phyloP scores from a whole-genome alignment of 2,329 filamentous ascomycete genomes.

The Graphilbum ipis-grandicollis region DNA sequence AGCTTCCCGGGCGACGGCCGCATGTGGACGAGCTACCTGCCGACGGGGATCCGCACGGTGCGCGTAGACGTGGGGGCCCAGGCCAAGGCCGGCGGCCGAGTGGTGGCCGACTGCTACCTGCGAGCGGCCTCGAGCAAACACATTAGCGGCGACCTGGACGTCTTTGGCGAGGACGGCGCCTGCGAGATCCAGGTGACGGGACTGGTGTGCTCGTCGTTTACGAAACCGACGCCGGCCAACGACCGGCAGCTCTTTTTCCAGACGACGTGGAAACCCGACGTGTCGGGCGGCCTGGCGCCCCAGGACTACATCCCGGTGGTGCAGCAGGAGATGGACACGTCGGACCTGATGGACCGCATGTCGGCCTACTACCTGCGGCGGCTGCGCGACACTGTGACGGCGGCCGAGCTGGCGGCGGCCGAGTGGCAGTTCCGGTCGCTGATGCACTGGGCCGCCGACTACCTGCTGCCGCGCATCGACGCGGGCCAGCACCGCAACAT shows the following conservation, averaged over 20 bases:
- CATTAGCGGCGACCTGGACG: conserved; percentile 5
- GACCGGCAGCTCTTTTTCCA: conserved; percentile 2
- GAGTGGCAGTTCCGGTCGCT: background rate
- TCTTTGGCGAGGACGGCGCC: conserved; percentile 3
- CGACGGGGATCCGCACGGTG: background rate
- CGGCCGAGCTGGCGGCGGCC: background rate
- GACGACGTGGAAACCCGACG: conserved; percentile 4
- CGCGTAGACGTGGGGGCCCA: background rate
- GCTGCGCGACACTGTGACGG: background rate
- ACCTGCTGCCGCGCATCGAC: conserved; percentile 2
- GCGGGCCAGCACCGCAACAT: background rate
- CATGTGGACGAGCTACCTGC: background rate
- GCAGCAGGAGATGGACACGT: background rate
- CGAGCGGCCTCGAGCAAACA: conserved; percentile 6
- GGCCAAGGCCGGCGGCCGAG: background rate
- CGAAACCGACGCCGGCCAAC: conserved; percentile 4
- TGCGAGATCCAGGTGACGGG: conserved; percentile 6
- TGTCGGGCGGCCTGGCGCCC: background rate
- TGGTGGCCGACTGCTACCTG: conserved; percentile 2
- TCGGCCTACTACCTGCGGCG: background rate
- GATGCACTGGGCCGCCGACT: conserved; percentile 5
- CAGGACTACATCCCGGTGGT: background rate
- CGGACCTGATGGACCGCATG: background rate
- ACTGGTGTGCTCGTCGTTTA: conserved; percentile 7
- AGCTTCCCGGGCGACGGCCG: conserved; percentile 3